Base-by-base conservation (phyloP, 202 grass and related monocot genomes). In the Digitaria exilis region DNA sequence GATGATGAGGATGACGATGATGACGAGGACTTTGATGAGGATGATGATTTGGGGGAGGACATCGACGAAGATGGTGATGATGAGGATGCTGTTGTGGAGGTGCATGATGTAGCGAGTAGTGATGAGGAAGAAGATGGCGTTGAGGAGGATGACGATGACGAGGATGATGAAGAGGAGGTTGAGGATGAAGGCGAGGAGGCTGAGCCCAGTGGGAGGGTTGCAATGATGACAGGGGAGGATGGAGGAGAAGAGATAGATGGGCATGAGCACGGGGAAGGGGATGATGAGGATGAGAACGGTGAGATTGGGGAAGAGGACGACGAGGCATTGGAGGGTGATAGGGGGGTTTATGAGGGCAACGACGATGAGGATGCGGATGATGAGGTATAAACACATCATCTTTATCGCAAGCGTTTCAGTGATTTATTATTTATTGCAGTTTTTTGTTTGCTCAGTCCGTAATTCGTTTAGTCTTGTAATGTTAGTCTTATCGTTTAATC, bases 221-320 rank as follows among this genome's bases (percentile, higher is more conserved):
- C 80, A 37, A 25, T 84, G 75, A 22, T 14, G 17, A 25, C 39
- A 2, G 69, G 46, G 45, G 72, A 44, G 6, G 77, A 69, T 30
- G 85, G 34, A 18, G 69, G 71, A 71, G 92, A 89, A 65, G 92
- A 93, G 78, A 93, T 94, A 9, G 95, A 97, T 91, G 95, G 91
- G 39, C 90, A 98, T 87, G 95, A 94, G 41, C 92, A 91, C 28
- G 90, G 92, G 10, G 95, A 94, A 83, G 94, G 87, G 24, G 89
- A 93, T 10, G 88, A 93, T 64, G 87, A 90, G 17, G 88, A 91
- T 61, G 95, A 93, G 39, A 84, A 90, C 2, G 91, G 88, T 3
- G 88, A 92, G 79, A 87, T 86, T 15, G 94, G 89, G 56, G 94
- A 89, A 57, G 85, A 90, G 67, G 88, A 94, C 2, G 85, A 84